Evolutionary conservation across 1,284 basidiomycete genomes (phyloP).

Genomic region (Ceratobasidium papillatum): DNA sequence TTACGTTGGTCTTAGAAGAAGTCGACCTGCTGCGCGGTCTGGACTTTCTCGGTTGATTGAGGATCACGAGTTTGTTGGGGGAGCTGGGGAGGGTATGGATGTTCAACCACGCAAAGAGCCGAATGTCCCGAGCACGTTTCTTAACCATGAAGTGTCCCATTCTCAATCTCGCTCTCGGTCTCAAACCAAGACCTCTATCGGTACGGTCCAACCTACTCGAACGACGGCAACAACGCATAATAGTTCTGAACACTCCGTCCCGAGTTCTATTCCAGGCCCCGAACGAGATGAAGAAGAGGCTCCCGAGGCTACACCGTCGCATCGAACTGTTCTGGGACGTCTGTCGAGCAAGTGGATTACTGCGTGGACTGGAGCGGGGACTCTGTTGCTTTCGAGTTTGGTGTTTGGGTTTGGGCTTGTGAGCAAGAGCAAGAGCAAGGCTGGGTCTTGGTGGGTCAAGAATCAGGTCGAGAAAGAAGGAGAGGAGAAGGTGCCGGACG

Average conservation of each 20-base stretch:
- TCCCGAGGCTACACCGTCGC: slow-evolving; percentile 33
- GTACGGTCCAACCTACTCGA: background rate
- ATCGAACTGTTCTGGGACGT: slow-evolving; percentile 3
- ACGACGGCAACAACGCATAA: slow-evolving; percentile 19
- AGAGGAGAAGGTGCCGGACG: background rate
- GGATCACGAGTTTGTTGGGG: background rate
- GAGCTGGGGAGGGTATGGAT: slow-evolving; percentile 52
- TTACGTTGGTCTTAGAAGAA: slow-evolving; percentile 43
- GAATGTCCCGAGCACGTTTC: background rate
- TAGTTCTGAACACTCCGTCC: background rate
- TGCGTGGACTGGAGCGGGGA: slow-evolving; percentile 31
- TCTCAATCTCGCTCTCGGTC: slow-evolving; percentile 40
- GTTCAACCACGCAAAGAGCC: slow-evolving; percentile 40
- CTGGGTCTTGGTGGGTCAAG: background rate
- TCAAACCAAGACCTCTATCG: slow-evolving; percentile 16
- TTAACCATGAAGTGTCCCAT: slow-evolving; percentile 12
- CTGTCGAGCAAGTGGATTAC: slow-evolving; percentile 32
- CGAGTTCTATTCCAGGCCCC: background rate
- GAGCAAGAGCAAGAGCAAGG: background rate
- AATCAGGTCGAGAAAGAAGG: background rate
- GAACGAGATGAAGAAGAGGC: background rate
- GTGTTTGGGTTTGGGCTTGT: slow-evolving; percentile 37
- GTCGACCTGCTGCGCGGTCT: slow-evolving; percentile 41
- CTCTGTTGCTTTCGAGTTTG: slow-evolving; percentile 16
- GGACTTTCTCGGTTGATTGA: slow-evolving; percentile 43